Percentiles rank a stretch among this genome's conserved stretches.
phyloP scores from a whole-genome alignment of 495 filamentous ascomycete species.

The Barbatosphaeria neglecta region DNA sequence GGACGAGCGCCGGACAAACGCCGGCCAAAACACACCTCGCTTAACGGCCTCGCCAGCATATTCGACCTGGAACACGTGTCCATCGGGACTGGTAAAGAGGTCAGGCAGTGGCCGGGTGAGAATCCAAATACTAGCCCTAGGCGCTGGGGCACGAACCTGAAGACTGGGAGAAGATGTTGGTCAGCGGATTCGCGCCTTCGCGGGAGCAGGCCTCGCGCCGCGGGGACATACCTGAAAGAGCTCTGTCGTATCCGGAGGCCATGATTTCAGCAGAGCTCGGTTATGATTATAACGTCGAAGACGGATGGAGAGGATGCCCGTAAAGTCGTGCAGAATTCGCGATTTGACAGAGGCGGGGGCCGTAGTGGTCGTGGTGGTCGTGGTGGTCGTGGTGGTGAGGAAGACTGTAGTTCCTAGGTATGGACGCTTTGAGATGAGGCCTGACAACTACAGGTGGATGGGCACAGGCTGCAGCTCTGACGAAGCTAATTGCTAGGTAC shows the following conservation, averaged over 20 bases:
- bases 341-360: not conserved
- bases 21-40: constrained; percentile 50
- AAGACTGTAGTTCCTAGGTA: constrained; percentile 3
- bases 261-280: constrained; percentile 38
- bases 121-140: too few relatives aligned
- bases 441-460: constrained; percentile 14
- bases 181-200: constrained; percentile 22
- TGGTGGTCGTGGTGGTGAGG: constrained; percentile 6
- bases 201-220: constrained; percentile 2
- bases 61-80: constrained; percentile 99
- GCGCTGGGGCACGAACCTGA: constrained; percentile 42
- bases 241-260: constrained; percentile 89
- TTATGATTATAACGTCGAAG: too few relatives aligned
- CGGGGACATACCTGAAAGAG: constrained; percentile 76
- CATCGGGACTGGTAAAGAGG: constrained; percentile 66
- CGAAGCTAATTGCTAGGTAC: constrained; percentile 1
- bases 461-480: constrained; percentile 7
- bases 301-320: too few relatives aligned
- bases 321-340: too few relatives aligned
- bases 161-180: constrained; percentile 40
- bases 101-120: constrained; percentile 18
- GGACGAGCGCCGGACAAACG: not conserved
- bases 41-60: constrained; percentile 98
- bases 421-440: constrained; percentile 13
- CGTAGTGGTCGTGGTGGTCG: constrained; percentile 2